Conservation (phyloP, 2,329 filamentous ascomycete species). For the Colletotrichum cereale region DNA sequence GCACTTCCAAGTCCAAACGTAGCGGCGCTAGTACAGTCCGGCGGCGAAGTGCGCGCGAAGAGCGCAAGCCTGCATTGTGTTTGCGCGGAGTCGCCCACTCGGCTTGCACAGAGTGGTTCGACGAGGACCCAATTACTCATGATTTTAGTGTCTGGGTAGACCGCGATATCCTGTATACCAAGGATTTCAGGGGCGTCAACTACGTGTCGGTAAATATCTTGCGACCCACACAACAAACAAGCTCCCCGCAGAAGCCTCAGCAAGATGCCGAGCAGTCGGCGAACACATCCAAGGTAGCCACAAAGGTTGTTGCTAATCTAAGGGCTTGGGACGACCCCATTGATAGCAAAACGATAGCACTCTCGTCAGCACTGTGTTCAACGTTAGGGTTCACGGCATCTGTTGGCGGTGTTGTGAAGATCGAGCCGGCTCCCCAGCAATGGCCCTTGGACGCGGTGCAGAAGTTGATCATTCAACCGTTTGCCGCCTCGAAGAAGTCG, state of each 20-base stretch:
- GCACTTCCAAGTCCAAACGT: conserved; percentile 82
- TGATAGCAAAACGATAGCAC: conserved; percentile 80
- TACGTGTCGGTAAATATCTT: conserved; percentile 74
- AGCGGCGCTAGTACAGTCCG: conserved; percentile 79
- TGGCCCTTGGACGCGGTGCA: conserved; percentile 74
- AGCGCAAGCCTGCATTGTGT: conserved; percentile 77
- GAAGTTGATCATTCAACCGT: conserved; percentile 84
- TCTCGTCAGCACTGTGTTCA: conserved; percentile 83
- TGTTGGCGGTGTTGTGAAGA: conserved; percentile 87
- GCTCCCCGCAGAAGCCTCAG: conserved; percentile 68
- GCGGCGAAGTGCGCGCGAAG: conserved; percentile 69
- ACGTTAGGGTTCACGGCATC: conserved; percentile 78
- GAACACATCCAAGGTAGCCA: conserved; percentile 63
- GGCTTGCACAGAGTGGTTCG: conserved; percentile 81
- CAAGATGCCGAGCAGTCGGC: conserved; percentile 74
- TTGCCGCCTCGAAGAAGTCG: conserved; percentile 69
- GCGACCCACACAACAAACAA: conserved; percentile 28
- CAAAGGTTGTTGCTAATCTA: conserved; percentile 82
- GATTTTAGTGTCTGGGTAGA: conserved; percentile 87
- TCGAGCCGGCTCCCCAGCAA: conserved; percentile 84
- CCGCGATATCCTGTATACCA: conserved; percentile 77
- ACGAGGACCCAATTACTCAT: conserved; percentile 69
- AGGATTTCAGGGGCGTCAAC: conserved; percentile 79
- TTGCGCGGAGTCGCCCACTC: conserved; percentile 82
- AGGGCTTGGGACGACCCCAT: conserved; percentile 88